These are phyloP conservation scores for Umbelopsis vinacea DNA, from an alignment of 192 early-diverging fungal genomes.

Conservation along the genomic window DNA sequence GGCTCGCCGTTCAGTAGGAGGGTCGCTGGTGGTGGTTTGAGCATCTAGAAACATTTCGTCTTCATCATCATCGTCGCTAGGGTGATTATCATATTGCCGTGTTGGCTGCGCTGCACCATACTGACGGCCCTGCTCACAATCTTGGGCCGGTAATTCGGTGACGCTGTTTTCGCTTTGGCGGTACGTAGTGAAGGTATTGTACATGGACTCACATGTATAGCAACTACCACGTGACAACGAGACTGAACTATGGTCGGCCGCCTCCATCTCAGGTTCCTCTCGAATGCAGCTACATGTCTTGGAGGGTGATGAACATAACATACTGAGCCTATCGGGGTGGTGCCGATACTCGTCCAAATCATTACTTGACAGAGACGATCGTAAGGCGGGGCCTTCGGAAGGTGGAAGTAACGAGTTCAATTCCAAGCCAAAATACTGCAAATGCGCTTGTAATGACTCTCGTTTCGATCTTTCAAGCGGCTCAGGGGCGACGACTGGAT, in stretches of 20 bases:
- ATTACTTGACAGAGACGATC: not conserved
- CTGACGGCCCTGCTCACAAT: not conserved
- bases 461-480: slow-evolving; percentile 1
- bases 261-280: not conserved
- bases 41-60: not conserved
- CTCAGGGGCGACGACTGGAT: not conserved
- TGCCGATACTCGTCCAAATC: not conserved
- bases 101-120: not conserved
- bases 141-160: not conserved
- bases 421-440: slow-evolving; percentile 9
- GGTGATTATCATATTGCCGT: not conserved
- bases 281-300: not conserved
- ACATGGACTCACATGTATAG: slow-evolving; percentile 11
- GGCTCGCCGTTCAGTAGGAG: not conserved
- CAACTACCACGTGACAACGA: not conserved
- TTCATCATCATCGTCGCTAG: slow-evolving; percentile 2
- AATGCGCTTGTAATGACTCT: slow-evolving; percentile 6
- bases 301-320: not conserved
- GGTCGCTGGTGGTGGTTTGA: not conserved
- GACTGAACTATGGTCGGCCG: not conserved
- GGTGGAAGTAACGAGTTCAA: not conserved
- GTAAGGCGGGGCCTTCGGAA: not conserved
- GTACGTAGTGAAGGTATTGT: slow-evolving; percentile 5
- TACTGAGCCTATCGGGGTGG: not conserved
- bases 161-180: not conserved